A percentile compares a stretch with the other conserved stretches of the same genome.
Conservation (phyloP, 805 yeast species). For the Ogataea angusta region DNA sequence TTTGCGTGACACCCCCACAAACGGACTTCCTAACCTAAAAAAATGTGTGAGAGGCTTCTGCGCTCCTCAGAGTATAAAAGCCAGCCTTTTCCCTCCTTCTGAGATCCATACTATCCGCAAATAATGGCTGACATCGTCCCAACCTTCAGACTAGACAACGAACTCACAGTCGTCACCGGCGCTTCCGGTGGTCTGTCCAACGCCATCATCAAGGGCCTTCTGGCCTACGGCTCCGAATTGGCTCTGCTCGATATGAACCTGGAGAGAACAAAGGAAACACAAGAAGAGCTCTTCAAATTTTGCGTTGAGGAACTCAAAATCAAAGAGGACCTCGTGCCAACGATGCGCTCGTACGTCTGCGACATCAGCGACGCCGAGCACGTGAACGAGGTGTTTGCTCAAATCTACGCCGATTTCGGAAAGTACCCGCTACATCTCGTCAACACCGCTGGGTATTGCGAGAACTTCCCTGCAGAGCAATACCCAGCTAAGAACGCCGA, state of each 20-base stretch:
- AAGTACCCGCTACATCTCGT: constrained; percentile 61
- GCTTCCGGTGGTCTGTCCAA: constrained; percentile 79
- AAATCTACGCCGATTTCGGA: constrained; percentile 54
- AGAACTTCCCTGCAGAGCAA: constrained; percentile 73
- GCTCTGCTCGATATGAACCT: constrained; percentile 69
- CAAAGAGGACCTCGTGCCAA: constrained; percentile 31
- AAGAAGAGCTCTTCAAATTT: constrained; percentile 37
- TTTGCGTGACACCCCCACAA: constrained; percentile 6
- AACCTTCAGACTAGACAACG: constrained; percentile 63
- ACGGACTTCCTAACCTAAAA: constrained; percentile 7
- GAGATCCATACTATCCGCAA: not conserved
- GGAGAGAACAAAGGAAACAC: constrained; percentile 57
- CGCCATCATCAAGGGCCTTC: constrained; percentile 59
- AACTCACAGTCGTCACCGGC: constrained; percentile 72
- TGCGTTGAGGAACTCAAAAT: constrained; percentile 28
- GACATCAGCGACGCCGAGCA: constrained; percentile 63
- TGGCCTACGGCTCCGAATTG: constrained; percentile 74
- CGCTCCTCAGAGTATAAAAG: not conserved
- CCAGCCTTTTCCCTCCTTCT: not conserved
- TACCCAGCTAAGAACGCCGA: constrained; percentile 73
- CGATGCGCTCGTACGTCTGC: constrained; percentile 64
- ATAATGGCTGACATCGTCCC: constrained; percentile 44
- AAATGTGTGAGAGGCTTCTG: not conserved
- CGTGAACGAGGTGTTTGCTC: constrained; percentile 56
- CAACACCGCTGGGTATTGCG: constrained; percentile 84